Evolutionary conservation across 202 grass and related monocot genomes (phyloP).

Genomic region (Setaria italica): DNA sequence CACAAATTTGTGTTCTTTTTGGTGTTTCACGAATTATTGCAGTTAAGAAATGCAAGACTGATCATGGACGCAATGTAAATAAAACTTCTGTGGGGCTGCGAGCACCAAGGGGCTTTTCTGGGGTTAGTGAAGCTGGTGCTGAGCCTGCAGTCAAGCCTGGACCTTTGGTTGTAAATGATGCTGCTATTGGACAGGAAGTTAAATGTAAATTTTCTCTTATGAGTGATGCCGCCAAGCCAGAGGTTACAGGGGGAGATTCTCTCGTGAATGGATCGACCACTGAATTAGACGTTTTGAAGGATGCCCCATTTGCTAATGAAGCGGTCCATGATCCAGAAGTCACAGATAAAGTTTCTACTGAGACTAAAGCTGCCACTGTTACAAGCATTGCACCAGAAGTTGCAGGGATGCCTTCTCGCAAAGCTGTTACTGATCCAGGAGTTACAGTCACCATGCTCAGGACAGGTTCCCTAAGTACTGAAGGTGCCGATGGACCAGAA

Average conservation of each 20-base stretch:
- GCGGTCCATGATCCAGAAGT: not conserved
- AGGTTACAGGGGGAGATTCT: slow-evolving; percentile 17
- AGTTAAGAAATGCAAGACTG: slow-evolving; percentile 39
- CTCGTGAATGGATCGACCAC: not conserved
- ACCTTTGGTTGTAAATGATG: slow-evolving; percentile 1
- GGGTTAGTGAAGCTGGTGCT: not conserved
- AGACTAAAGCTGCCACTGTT: slow-evolving; percentile 23
- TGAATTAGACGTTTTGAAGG: slow-evolving; percentile 24
- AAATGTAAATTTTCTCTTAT: not conserved
- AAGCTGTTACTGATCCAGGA: slow-evolving; percentile 6
- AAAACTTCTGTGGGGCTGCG: not conserved
- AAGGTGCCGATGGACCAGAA: slow-evolving; percentile 5
- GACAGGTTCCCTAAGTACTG: slow-evolving; percentile 8
- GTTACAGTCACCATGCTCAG: not conserved
- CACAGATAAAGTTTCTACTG: slow-evolving; percentile 13
- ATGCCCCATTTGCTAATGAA: not conserved
- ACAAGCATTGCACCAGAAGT: not conserved
- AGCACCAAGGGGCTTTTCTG: not conserved
- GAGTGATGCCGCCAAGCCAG: not conserved
- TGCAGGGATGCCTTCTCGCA: not conserved
- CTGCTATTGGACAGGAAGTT: slow-evolving; percentile 1
- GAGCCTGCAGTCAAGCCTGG: not conserved
- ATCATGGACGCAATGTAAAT: not conserved
- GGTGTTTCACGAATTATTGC: not conserved
- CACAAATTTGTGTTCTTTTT: slow-evolving; percentile 8